phyloP scores from a whole-genome alignment of 352 stramenopile species.

The Phytophthora sansomeana region DNA sequence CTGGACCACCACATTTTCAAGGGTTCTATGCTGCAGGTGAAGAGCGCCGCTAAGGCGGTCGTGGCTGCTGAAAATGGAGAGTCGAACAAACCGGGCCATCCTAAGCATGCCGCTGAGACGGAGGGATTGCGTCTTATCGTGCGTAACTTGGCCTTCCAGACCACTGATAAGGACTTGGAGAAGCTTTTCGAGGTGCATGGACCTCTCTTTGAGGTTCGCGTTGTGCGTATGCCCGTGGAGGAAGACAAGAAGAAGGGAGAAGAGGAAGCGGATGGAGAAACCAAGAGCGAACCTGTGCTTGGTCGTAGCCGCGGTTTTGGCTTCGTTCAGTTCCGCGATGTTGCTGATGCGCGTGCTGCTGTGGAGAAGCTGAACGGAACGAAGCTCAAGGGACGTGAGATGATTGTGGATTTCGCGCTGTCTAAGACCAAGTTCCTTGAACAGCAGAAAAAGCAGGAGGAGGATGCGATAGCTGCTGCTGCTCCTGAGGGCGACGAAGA shows the following conservation, averaged over 20 bases:
- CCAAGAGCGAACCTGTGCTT: conserved; percentile 34
- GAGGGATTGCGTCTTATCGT: conserved; percentile 84
- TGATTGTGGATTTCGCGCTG: conserved; percentile 88
- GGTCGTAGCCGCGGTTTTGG: conserved; percentile 83
- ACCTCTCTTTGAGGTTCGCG: conserved; percentile 69
- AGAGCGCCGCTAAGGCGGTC: conserved; percentile 45
- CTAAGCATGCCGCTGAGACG: conserved; percentile 41
- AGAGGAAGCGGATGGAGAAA: conserved; percentile 25
- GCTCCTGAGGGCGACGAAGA: conserved; percentile 42
- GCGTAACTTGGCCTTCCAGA: conserved; percentile 86
- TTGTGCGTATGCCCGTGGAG: conserved; percentile 82
- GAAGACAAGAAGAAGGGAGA: conserved; percentile 41
- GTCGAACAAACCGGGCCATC: conserved; percentile 30
- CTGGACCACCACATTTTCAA: conserved; percentile 90
- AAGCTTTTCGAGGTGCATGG: conserved; percentile 76
- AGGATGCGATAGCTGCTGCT: conserved; percentile 36
- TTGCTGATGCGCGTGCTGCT: conserved; percentile 63
- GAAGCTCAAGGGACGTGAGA: conserved; percentile 85
- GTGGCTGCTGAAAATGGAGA: conserved; percentile 34
- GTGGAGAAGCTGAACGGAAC: conserved; percentile 78
- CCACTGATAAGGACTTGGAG: conserved; percentile 73
- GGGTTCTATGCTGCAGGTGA: conserved; percentile 72
- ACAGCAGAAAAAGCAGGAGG: conserved; percentile 70
- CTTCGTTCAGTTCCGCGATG: conserved; percentile 84
- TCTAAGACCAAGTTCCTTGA: conserved; percentile 84